Base-by-base conservation (phyloP, 2,329 filamentous ascomycete genomes). In the Aschersonia sp. region DNA sequence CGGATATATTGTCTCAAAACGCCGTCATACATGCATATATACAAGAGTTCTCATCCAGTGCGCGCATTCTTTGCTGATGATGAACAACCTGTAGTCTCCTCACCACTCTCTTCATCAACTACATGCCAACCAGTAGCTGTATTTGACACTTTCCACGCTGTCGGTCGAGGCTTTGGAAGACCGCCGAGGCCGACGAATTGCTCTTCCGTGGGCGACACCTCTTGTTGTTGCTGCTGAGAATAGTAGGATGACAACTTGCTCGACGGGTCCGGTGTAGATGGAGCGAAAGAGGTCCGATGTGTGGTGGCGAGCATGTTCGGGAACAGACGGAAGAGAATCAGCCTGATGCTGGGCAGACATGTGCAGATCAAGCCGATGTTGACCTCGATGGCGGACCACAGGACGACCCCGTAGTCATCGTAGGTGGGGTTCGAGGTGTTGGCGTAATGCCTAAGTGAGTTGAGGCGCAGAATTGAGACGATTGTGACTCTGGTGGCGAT, bases 311-410 rank as follows among this genome's bases (percentile, higher is more conserved):
- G 40, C 6, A 42, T 9, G 20, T 9, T 42, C 40, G 65, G 65
- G 56, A 67, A 61, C 45, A 64, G 54, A 2, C 57, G 51, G 30
- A 57, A 54, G 28, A 63, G 47, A 5, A 62, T 50, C 43, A 58
- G 51, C 28, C 58, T 56, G 20, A 62, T 47, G 4, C 57, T 55
- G 1, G 61, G 61, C 51, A 63, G 54, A 49, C 59, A 63, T 31
- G 58, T 58, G 53, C 60, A 61, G 31, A 63, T 61, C 47, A 63
- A 57, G 49, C 59, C 60, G 35, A 60, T 53, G 52, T 60, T 59
- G 47, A 63, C 57, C 51, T 64, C 61, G 35, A 62, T 48, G 7
- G 54, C 55, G 9, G 60, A 62, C 61, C 60, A 64, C 12, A 52
- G 49, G 4, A 53, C 55, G 12, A 59, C 52, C 10, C 50, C 52